Conservation (phyloP, 192 early-diverging fungal species). For the Dissophora ornata region DNA sequence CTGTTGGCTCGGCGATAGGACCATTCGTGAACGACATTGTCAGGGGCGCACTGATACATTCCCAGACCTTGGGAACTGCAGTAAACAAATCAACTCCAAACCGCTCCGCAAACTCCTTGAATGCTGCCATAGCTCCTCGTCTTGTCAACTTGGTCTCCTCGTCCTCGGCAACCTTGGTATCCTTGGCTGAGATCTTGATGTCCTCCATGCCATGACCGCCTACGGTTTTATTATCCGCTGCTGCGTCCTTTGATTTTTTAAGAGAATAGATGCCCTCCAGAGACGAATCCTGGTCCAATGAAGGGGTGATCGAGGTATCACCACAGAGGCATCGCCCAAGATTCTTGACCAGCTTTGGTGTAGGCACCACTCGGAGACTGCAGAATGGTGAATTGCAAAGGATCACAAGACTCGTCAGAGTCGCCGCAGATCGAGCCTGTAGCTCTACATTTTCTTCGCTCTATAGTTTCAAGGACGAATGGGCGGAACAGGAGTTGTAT, state of each 20-base stretch:
- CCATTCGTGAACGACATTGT: conserved; percentile 55
- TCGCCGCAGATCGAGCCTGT: conserved; percentile 65
- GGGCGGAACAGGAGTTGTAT: not conserved
- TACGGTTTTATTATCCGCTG: conserved; percentile 31
- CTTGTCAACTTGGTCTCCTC: conserved; percentile 69
- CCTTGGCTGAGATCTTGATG: conserved; percentile 38
- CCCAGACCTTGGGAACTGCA: conserved; percentile 78
- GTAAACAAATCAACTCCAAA: conserved; percentile 78
- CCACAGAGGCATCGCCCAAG: conserved; percentile 85
- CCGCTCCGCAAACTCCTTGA: conserved; percentile 69
- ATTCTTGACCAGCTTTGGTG: conserved; percentile 92
- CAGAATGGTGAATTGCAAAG: conserved; percentile 61
- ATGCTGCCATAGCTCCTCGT: conserved; percentile 72
- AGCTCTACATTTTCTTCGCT: conserved; percentile 71
- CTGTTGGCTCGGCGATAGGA: conserved; percentile 31
- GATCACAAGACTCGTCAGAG: conserved; percentile 61
- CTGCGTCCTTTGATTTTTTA: conserved; percentile 58
- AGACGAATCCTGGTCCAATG: conserved; percentile 61
- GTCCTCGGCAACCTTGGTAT: conserved; percentile 56
- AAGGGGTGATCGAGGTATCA: conserved; percentile 79
- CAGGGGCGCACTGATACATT: conserved; percentile 62
- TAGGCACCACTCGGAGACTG: conserved; percentile 59
- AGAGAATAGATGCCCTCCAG: conserved; percentile 63
- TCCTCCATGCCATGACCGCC: conserved; percentile 51
- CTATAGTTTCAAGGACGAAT: conserved; percentile 20